Base-by-base conservation (phyloP, 441 rosid genomes). In the Hura crepitans region DNA sequence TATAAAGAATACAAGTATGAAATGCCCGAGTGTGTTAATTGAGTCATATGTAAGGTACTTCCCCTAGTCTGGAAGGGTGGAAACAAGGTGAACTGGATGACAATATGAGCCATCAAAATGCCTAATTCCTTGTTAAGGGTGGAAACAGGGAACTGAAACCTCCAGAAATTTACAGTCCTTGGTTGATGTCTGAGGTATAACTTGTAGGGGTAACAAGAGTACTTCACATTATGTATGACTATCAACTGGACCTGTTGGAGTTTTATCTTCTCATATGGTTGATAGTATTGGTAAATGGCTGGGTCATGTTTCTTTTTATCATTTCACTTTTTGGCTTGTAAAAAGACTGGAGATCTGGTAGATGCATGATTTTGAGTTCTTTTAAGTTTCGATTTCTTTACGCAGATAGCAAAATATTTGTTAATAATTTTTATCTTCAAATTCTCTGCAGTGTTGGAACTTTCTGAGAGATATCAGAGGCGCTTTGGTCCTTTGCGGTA, bases 401-500 rank as follows among this genome's bases (percentile, higher is more conserved):
- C 12, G 17, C 43, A 23, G 12, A 4, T 17, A 57, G 10, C 5
- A 27, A 25, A 25, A 7, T 5, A 66, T 25, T 49, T 57, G 43
- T 60, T 23, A 23, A 73, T 66, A 56, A 62, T 69, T n/a, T 67
- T 59, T 61, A 15, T 63, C 39, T 69, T 72, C 59, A 33, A 37
- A 62, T 81, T 61, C 66, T 68, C 79, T 85, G 79, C 87, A 92
- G 99, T 95, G 65, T 85, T 95, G 86, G 97, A 95, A 80, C 92
- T 90, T 69, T 95, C 99, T 6, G 97, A 86, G 82, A 95, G 85
- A 81, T 88, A 89, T 79, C 97, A 92, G 81, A 90, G 84, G 81
- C 90, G 88, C 45, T 95, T 86, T 81, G 99, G 99, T 80, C 97
- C 99, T 22, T 74, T 95, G 84, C 97, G 97, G 62, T 95, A 95